Evolutionary conservation across 495 filamentous ascomycete genomes (phyloP).

Genomic region (Apodospora peruviana): DNA sequence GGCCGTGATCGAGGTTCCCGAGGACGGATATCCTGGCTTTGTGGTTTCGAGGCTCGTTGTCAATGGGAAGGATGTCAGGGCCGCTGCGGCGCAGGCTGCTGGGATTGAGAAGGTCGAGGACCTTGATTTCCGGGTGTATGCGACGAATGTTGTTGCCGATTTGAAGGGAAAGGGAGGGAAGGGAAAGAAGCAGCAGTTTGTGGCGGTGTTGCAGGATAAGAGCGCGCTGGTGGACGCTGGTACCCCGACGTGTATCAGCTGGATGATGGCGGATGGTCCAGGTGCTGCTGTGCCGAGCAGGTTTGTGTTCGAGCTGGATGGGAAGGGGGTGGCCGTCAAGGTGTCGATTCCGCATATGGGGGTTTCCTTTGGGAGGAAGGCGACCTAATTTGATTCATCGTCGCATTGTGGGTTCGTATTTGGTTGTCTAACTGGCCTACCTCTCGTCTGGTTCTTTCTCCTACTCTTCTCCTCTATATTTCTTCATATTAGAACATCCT

Average conservation of each 20-base stretch:
- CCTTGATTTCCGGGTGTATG: constrained; percentile 5
- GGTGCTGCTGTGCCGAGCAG: background rate
- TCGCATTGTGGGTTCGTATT: no score
- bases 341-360: background rate
- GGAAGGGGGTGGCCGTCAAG: background rate
- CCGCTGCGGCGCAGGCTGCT: background rate
- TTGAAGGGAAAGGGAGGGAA: no score
- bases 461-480: no score
- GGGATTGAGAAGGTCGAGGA: background rate
- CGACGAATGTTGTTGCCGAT: background rate
- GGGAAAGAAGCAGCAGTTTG: constrained; percentile 5
- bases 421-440: no score
- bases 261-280: background rate
- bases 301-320: constrained; percentile 2
- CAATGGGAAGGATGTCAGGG: background rate
- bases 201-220: constrained; percentile 6
- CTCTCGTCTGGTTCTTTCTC: no score
- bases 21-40: constrained; percentile 4
- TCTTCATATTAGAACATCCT: no score
- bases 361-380: no score
- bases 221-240: constrained; percentile 4
- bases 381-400: no score
- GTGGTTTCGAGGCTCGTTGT: background rate
- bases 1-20: background rate
- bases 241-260: constrained; percentile 10